Evolutionary conservation across 2,329 filamentous ascomycete genomes (phyloP).

Genomic region (Domatiomyces catenatus): DNA sequence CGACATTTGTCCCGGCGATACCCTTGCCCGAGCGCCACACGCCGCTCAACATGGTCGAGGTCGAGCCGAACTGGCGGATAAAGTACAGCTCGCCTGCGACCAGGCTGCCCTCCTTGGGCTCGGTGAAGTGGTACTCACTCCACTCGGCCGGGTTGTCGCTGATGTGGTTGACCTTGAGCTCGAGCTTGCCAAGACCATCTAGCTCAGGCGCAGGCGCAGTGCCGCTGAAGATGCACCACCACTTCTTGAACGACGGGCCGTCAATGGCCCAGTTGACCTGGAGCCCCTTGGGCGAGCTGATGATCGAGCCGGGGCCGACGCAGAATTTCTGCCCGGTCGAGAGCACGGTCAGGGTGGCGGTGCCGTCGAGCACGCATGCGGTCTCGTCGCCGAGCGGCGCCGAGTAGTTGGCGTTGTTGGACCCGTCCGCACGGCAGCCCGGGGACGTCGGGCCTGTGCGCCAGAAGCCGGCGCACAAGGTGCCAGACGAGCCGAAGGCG

Average conservation of each 20-base stretch:
- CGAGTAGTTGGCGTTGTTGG: conserved; percentile 1
- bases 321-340: conserved; percentile 2
- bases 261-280: conserved; percentile 3
- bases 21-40: conserved; percentile 5
- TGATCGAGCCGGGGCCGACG: conserved; percentile 3
- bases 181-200: neutral
- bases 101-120: conserved; percentile 3
- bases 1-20: conserved; percentile 1
- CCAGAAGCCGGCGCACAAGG: conserved; percentile 2
- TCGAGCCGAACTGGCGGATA: conserved; percentile 2
- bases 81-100: conserved; percentile 4
- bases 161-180: conserved; percentile 2
- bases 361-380: conserved; percentile 2
- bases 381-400: conserved; percentile 4
- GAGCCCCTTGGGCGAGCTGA: conserved; percentile 4
- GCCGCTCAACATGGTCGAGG: conserved; percentile 1
- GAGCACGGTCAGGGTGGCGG: conserved; percentile 1
- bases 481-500: conserved; percentile 2
- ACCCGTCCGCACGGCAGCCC: conserved; percentile 1
- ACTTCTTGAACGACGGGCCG: conserved; percentile 5
- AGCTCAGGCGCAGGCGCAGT: neutral
- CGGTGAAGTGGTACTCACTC: conserved; percentile 4
- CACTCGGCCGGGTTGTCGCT: conserved; percentile 5
- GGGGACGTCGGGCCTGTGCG: conserved; percentile 1
- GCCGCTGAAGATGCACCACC: conserved; percentile 3